Base-by-base conservation (phyloP, 768 basidiomycete genomes). In the Suillus brevipes region DNA sequence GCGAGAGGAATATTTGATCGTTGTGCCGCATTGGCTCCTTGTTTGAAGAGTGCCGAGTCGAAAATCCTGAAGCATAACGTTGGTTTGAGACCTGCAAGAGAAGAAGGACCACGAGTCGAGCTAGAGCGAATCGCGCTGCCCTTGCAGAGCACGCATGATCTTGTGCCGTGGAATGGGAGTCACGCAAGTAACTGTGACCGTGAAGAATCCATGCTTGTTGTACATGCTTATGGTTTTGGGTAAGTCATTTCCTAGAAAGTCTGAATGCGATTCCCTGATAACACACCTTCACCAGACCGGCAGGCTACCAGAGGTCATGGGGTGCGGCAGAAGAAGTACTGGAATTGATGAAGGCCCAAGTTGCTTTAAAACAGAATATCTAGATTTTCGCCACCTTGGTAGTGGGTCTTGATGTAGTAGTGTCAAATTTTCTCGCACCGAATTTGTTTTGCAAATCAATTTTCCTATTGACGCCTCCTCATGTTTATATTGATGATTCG, bases 211-310 rank as follows among this genome's bases (percentile, higher is more conserved):
- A 71, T 78, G 69, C 65, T 68, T 14, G 81, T 87, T 3, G 78
- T 86, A 23, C 87, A 88, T 74, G 84, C 85, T 31, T 88, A 88
- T 72, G 87, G 87, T 7, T 84, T 88, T 43, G 87, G 87, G 83
- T 83, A 49, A 62, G 81, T 52, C 8, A 6, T 52, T 5, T 28
- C 25, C 36, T 3, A 6, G n/a, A n/a, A n/a, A 28, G 72, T 69
- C 53, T 63, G 72, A 25, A 20, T 66, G 66, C 55, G 66, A 18
- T 45, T 45, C 4, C 23, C 59, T 43, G 8, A 50, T 8, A 12
- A 59, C 64, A 25, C 6, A 31, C 42, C 47, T 43, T 49, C 20
- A 25, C 63, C 78, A 55, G 79, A n/a, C 50, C 71, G 20, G 75
- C 73, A 58, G 81, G 81, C 18, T 82, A 77, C 67, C 79, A 81